Evolutionary conservation across 2,329 filamentous ascomycete genomes (phyloP), one percentile per base, ranked within the genome.

Genomic region (Colletotrichum liaoningense): DNA sequence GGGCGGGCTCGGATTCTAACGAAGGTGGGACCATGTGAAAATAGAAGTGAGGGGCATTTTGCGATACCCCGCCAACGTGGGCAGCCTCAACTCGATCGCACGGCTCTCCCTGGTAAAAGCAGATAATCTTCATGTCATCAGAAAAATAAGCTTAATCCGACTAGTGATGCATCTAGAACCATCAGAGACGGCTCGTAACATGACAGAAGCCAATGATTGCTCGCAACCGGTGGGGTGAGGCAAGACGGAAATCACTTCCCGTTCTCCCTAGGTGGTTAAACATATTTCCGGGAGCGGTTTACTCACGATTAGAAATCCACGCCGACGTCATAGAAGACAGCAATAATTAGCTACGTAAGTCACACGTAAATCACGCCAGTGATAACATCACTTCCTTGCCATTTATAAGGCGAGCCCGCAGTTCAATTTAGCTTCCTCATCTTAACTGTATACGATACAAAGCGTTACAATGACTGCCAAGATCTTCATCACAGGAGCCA

Each of bases 401-500:
- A 49, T 49, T 49, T 11, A 49, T 49, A 9, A 49, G 19, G 42
- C 4, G 4, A 49, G 19, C 8, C 7, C 8, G 2, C 8, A n/a
- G 2, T 9, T 11, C 42, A 49, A 7, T n/a, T 8, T 3, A 49
- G 8, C 38, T 49, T 49, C 42, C 11, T n/a, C 42, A 9, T 49
- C 16, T n/a, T 49, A 1, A 42, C 38, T 2, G 3, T 33, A 33
- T 9, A 46, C 42, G 7, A 46, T n/a, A 49, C 42, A n/a, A 22
- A 22, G 7, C n/a, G 19, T 19, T 42, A 24, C 2, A 24, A 63
- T 72, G 57, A 26, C 64, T 35, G 63, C 24, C 64, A 73, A 73
- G 19, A 58, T 73, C 19, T 71, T 73, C 26, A 46, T 74, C 14
- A 77, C 76, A 2, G 76, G 76, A 22, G 75, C 73, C 28, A 77